phyloP scores from a whole-genome alignment of 305 asterid genomes.

The Solanum hybrid region DNA sequence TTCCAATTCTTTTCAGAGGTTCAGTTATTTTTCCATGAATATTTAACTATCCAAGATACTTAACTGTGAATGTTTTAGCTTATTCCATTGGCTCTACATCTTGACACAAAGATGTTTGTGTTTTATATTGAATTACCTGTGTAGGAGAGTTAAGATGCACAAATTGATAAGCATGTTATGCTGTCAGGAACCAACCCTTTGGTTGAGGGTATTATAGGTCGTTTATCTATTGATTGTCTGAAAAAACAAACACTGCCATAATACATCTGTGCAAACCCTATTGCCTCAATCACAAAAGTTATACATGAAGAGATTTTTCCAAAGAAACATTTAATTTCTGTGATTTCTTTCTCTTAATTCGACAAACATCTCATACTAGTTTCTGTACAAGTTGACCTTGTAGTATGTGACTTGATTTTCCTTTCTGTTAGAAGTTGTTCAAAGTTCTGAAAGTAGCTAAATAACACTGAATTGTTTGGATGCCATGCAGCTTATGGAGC shows the following conservation, averaged over 20 bases:
- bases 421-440: not conserved
- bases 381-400: not conserved
- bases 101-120: not conserved
- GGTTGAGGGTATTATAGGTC: not conserved
- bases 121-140: not conserved
- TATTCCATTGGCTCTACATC: not conserved
- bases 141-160: not conserved
- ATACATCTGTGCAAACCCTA: not conserved
- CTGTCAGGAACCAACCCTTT: not conserved
- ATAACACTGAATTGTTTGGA: constrained; percentile 6
- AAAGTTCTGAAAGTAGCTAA: not conserved
- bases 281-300: not conserved
- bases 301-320: not conserved
- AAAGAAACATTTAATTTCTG: not conserved
- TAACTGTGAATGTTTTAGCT: not conserved
- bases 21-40: not conserved
- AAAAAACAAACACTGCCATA: not conserved
- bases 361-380: not conserved
- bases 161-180: not conserved
- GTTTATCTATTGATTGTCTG: not conserved
- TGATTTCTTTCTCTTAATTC: not conserved
- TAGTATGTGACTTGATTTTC: not conserved
- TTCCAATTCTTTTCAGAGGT: not conserved
- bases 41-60: not conserved
- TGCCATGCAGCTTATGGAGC: constrained; percentile 80